Conservation (phyloP, 495 filamentous ascomycete genomes). For the Xylaria intraflava region DNA sequence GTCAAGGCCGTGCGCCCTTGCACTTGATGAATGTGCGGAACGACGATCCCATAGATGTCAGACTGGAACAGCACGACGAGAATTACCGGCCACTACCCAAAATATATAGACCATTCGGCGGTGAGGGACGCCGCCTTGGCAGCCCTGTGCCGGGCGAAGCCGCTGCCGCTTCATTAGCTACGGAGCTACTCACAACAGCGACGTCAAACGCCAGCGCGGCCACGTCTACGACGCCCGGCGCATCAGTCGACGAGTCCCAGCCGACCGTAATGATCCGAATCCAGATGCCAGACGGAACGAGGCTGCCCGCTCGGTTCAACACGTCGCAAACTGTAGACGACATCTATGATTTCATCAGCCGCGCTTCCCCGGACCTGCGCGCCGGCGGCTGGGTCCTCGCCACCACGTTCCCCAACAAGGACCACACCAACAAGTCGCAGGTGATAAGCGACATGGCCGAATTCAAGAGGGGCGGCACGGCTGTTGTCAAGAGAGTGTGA, state of each 20-base stretch:
- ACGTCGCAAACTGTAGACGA: constrained; percentile 84
- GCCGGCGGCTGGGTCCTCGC: constrained; percentile 71
- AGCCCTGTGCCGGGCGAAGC: constrained; percentile 72
- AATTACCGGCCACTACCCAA: constrained; percentile 77
- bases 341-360: constrained; percentile 77
- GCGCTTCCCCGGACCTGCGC: constrained; percentile 53
- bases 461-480: constrained; percentile 71
- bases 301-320: constrained; percentile 84
- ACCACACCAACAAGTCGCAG: constrained; percentile 65
- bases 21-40: constrained; percentile 80
- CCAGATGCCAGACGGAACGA: constrained; percentile 82
- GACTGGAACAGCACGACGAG: constrained; percentile 78
- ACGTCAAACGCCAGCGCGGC: constrained; percentile 40
- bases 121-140: constrained; percentile 79
- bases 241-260: constrained; percentile 64
- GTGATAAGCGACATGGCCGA: constrained; percentile 72
- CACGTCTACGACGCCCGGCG: constrained; percentile 34
- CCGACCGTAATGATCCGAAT: constrained; percentile 78
- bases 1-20: constrained; percentile 77
- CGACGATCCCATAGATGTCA: constrained; percentile 85
- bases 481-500: constrained; percentile 63
- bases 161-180: constrained; percentile 24
- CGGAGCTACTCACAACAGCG: constrained; percentile 25
- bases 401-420: constrained; percentile 94
- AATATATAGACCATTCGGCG: constrained; percentile 79